phyloP scores from a whole-genome alignment of 2,329 filamentous ascomycete species.

The Zymoseptoria passerinii region DNA sequence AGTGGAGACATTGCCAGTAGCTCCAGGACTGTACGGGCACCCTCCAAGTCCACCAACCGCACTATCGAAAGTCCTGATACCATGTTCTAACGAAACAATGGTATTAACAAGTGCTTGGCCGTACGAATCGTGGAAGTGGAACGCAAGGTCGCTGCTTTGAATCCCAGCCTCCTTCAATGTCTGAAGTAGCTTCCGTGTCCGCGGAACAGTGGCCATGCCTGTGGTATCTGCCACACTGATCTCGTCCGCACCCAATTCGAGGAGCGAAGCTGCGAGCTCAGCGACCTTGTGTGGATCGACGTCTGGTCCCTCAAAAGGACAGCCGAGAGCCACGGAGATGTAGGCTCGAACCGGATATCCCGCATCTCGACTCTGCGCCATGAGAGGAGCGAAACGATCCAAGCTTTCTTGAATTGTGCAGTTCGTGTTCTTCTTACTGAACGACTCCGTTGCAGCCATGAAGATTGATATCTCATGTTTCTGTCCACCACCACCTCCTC shows the following conservation, averaged over 20 bases:
- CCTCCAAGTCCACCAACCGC: slow-evolving; percentile 75
- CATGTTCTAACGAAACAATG: slow-evolving; percentile 66
- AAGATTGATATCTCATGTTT: slow-evolving; percentile 68
- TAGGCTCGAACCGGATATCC: slow-evolving; percentile 67
- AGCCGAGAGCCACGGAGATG: slow-evolving; percentile 72
- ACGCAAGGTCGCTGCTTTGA: slow-evolving; percentile 57
- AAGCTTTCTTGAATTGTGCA: slow-evolving; percentile 69
- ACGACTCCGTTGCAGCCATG: slow-evolving; percentile 71
- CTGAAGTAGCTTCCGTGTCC: slow-evolving; percentile 56
- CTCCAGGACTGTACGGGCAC: slow-evolving; percentile 76
- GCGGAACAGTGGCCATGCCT: slow-evolving; percentile 75
- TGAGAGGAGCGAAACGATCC: slow-evolving; percentile 60
- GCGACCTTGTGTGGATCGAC: slow-evolving; percentile 53
- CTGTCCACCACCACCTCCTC: slow-evolving; percentile 20
- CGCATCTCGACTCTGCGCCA: slow-evolving; percentile 55
- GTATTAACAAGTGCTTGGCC: slow-evolving; percentile 79
- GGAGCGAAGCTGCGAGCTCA: slow-evolving; percentile 53
- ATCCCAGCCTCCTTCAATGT: slow-evolving; percentile 60
- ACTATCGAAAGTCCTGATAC: slow-evolving; percentile 69
- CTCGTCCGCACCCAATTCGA: slow-evolving; percentile 85
- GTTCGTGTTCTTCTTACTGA: slow-evolving; percentile 75
- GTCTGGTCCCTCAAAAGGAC: slow-evolving; percentile 62
- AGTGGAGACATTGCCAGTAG: slow-evolving; percentile 77
- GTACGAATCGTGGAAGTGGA: slow-evolving; percentile 87
- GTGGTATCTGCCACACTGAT: slow-evolving; percentile 86